Base-by-base conservation (phyloP, 805 yeast species). In the Isabelozyma gotoi region DNA sequence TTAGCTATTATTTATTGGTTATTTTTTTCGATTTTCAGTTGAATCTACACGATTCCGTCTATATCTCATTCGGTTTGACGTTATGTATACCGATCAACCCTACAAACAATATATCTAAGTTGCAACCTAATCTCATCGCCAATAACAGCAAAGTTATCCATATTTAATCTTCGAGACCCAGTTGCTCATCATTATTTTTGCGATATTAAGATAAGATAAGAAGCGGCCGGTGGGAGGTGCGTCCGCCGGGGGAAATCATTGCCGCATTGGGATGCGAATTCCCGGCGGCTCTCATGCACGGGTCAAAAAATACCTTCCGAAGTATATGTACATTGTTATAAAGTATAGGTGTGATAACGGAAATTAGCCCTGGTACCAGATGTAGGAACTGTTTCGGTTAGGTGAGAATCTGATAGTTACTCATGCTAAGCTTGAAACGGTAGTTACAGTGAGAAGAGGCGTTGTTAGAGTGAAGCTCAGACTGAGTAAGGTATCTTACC, bases 401-500 rank as follows among this genome's bases (percentile, higher is more conserved):
- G n/a, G n/a, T n/a, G n/a, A 24, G 4, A 24, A 24, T 24, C 29
- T 24, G 29, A n/a, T 10, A 24, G 29, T 24, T 24, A 3, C 29
- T 24, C n/a, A 24, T n/a, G 12, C 56, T 59, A 14, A 57, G 37
- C 34, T 42, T 53, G 43, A 59, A 57, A 35, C 50, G 38, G 39
- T 59, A 59, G 8, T 45, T 33, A 19, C 38, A 35, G n/a, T 18
- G 19, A 35, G 38, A 35, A 35, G 19, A 11, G 14, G 19, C 24
- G 19, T 32, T 15, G 12, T 35, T 18, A 20, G 11, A 11, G 11
- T 19, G 18, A 5, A 43, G 14, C 20, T 40, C 41, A 2, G 56
- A 38, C 33, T 50, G 42, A 7, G 59, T 76, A 45, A 74, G 63
- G 54, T 85, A 84, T 42, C 85, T 71, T 1, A 86, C 84, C 95